Evolutionary conservation across 345 rosid genomes (phyloP).

Genomic region (Draba incana): DNA sequence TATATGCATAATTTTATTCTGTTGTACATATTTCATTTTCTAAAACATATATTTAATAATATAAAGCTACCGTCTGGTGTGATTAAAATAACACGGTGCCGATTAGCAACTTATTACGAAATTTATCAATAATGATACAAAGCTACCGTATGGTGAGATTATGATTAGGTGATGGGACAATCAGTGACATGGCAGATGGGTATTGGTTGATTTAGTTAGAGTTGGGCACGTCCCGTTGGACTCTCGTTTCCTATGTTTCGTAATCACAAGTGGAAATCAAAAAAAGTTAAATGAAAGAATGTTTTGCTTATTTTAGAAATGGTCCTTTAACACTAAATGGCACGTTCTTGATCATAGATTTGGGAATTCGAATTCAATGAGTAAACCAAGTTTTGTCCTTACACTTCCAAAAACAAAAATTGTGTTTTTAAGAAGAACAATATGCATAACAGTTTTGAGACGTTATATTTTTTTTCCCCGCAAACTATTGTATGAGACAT

Average conservation of each 20-base stretch:
- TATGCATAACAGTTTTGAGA: not conserved
- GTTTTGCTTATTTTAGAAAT: not conserved
- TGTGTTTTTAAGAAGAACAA: no score
- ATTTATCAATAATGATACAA: conserved; percentile 12
- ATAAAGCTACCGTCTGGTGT: no score
- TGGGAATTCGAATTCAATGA: not conserved
- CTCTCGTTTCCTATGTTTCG: conserved; percentile 25
- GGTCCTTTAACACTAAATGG: conserved; percentile 34
- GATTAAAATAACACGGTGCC: not conserved
- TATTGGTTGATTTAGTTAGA: conserved; percentile 28
- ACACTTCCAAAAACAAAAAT: no score
- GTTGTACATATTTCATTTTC: no score
- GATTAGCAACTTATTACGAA: conserved; percentile 20
- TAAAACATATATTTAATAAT: no score
- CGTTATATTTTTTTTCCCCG: no score
- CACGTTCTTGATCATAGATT: conserved; percentile 29
- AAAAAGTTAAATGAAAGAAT: not conserved
- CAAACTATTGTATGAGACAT: not conserved
- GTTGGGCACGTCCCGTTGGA: conserved; percentile 39
- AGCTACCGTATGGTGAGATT: conserved; percentile 35
- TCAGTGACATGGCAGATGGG: conserved; percentile 13
- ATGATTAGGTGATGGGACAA: conserved; percentile 38
- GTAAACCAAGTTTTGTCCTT: not conserved
- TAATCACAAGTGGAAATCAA: not conserved
- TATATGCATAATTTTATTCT: no score